Evolutionary conservation across 345 rosid species (phyloP).

Genomic region (Lumnitzera littorea): DNA sequence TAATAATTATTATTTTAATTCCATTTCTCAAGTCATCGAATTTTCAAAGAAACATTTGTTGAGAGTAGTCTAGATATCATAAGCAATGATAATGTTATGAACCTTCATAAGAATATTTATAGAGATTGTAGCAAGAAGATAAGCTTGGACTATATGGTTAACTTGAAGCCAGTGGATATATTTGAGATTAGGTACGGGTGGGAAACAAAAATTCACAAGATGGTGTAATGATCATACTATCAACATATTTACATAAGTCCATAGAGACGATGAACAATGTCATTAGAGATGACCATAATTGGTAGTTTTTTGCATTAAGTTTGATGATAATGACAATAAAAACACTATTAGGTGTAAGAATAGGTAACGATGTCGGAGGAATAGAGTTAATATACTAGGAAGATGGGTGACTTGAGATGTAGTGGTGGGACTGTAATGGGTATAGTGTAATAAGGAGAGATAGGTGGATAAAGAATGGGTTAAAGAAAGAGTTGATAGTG

Average conservation of each 20-base stretch:
- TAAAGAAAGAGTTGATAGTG: too few relatives aligned
- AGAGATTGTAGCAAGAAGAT: neutral
- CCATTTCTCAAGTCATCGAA: neutral
- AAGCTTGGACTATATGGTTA: neutral
- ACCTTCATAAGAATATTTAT: neutral
- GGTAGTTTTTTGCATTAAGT: neutral
- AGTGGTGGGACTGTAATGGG: too few relatives aligned
- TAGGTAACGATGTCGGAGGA: too few relatives aligned
- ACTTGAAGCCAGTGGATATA: neutral
- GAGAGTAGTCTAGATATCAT: neutral
- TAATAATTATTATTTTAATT: neutral
- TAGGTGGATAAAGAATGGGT: too few relatives aligned
- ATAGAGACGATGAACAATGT: neutral
- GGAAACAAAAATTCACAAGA: neutral
- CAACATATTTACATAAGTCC: neutral
- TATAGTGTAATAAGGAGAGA: too few relatives aligned
- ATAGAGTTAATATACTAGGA: too few relatives aligned
- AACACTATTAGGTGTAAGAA: too few relatives aligned
- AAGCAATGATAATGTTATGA: neutral
- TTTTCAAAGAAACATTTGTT: neutral
- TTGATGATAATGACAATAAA: neutral
- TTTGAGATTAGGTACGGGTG: neutral
- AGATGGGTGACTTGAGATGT: too few relatives aligned
- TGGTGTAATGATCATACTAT: neutral
- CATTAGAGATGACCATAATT: slow-evolving; percentile 1